phyloP scores from a whole-genome alignment of 2,329 filamentous ascomycete genomes.

The Triangularia setosa region DNA sequence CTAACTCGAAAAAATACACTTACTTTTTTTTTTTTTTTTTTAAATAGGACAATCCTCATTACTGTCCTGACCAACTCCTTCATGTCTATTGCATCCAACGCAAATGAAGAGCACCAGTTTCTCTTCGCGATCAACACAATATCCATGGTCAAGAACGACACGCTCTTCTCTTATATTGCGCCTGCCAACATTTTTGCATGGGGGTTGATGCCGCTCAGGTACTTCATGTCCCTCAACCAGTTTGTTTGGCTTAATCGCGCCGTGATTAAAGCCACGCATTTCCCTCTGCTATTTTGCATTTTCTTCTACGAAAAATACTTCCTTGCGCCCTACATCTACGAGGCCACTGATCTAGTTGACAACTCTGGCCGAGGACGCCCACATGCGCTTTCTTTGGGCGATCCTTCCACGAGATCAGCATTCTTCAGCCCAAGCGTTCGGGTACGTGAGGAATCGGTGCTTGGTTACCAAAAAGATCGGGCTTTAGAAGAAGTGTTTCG shows the following conservation, averaged over 20 bases:
- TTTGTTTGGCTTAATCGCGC: slow-evolving; percentile 87
- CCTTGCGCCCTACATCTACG: slow-evolving; percentile 70
- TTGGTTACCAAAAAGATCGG: slow-evolving; percentile 83
- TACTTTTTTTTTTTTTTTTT: too few species aligned
- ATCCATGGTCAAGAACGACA: slow-evolving; percentile 97
- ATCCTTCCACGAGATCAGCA: slow-evolving; percentile 52
- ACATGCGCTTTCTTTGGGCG: slow-evolving; percentile 53
- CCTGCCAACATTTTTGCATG: slow-evolving; percentile 90
- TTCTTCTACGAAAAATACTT: slow-evolving; percentile 82
- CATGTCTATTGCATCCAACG: slow-evolving; percentile 90
- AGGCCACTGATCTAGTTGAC: slow-evolving; percentile 83
- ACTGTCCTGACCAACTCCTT: slow-evolving; percentile 96
- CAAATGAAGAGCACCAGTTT: slow-evolving; percentile 88
- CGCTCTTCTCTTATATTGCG: slow-evolving; percentile 88
- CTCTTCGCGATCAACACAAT: slow-evolving; percentile 96
- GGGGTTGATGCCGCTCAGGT: slow-evolving; percentile 79
- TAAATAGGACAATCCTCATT: slow-evolving; percentile 76
- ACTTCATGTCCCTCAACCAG: slow-evolving; percentile 70
- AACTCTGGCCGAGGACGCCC: slow-evolving; percentile 51
- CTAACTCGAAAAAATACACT: not conserved
- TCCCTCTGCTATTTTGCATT: slow-evolving; percentile 81
- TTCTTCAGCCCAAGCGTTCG: slow-evolving; percentile 71
- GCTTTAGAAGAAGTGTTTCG: slow-evolving; percentile 90
- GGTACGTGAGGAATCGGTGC: slow-evolving; percentile 79
- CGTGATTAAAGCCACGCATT: slow-evolving; percentile 86